Percentiles rank a stretch among this genome's conserved stretches.
These are phyloP conservation scores for Cercospora sesami DNA, from an alignment of 2,329 filamentous ascomycete species.

Conservation along the genomic window DNA sequence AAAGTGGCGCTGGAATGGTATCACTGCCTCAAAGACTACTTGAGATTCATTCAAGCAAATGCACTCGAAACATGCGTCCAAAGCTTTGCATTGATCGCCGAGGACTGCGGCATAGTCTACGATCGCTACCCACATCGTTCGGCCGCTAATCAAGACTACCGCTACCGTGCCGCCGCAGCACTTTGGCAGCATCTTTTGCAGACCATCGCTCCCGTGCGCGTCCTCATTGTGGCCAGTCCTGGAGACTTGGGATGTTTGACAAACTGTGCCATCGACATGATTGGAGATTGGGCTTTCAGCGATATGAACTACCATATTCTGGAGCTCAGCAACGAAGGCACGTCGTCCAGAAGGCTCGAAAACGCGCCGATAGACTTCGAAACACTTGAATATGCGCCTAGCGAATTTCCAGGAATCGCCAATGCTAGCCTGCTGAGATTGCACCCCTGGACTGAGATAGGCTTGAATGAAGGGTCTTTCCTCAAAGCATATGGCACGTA, in stretches of 20 bases:
- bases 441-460: constrained; percentile 64
- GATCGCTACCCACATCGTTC: constrained; percentile 41
- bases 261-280: constrained; percentile 57
- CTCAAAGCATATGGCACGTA: constrained; percentile 65
- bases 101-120: constrained; percentile 21
- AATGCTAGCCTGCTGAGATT: constrained; percentile 53
- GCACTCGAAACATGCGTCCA: constrained; percentile 37
- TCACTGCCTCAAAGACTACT: constrained; percentile 29
- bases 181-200: constrained; percentile 59
- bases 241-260: constrained; percentile 62
- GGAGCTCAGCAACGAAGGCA: constrained; percentile 20
- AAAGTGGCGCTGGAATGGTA: constrained; percentile 29
- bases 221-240: constrained; percentile 57
- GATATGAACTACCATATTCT: constrained; percentile 40
- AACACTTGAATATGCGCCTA: constrained; percentile 17
- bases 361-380: constrained; percentile 8
- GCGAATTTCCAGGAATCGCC: constrained; percentile 27
- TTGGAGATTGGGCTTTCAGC: constrained; percentile 38
- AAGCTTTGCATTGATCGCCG: constrained; percentile 50
- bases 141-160: constrained; percentile 36
- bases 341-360: neutral
- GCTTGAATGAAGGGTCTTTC: constrained; percentile 74
- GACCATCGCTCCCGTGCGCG: constrained; percentile 51
- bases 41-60: constrained; percentile 26
- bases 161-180: constrained; percentile 28